Conservation (phyloP, 768 basidiomycete genomes). For the Rhizopogon roseolus region DNA sequence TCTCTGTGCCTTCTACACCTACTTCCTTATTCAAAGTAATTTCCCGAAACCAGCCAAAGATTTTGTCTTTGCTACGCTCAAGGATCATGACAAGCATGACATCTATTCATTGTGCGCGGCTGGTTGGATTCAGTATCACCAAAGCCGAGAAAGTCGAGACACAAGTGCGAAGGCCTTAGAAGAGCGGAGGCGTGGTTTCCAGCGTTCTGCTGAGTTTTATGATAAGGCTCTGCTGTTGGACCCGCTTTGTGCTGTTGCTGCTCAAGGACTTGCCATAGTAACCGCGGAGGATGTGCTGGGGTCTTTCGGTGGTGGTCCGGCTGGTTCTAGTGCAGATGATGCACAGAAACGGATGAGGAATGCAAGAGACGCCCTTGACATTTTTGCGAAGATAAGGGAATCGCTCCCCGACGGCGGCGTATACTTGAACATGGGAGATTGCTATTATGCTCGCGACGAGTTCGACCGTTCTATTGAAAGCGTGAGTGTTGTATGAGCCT, state of each 20-base stretch:
- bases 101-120: constrained; percentile 88
- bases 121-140: constrained; percentile 81
- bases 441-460: constrained; percentile 89
- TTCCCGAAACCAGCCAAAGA: constrained; percentile 71
- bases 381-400: constrained; percentile 90
- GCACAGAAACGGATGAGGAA: constrained; percentile 60
- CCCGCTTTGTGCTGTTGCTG: constrained; percentile 84
- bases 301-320: constrained; percentile 48
- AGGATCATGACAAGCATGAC: constrained; percentile 83
- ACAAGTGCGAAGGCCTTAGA: constrained; percentile 41
- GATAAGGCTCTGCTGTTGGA: constrained; percentile 87
- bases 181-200: constrained; percentile 75
- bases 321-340: constrained; percentile 55
- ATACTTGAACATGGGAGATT: constrained; percentile 95
- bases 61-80: constrained; percentile 83
- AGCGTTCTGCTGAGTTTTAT: constrained; percentile 84
- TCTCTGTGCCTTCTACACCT: constrained; percentile 88
- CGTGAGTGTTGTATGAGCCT: constrained; percentile 42
- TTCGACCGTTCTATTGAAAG: constrained; percentile 95
- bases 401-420: constrained; percentile 79
- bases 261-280: constrained; percentile 92
- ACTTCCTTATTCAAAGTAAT: constrained; percentile 83
- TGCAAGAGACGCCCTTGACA: constrained; percentile 80
- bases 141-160: constrained; percentile 82
- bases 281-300: constrained; percentile 90